phyloP scores from a whole-genome alignment of 352 stramenopile genomes.

The Phytophthora nicotianae region DNA sequence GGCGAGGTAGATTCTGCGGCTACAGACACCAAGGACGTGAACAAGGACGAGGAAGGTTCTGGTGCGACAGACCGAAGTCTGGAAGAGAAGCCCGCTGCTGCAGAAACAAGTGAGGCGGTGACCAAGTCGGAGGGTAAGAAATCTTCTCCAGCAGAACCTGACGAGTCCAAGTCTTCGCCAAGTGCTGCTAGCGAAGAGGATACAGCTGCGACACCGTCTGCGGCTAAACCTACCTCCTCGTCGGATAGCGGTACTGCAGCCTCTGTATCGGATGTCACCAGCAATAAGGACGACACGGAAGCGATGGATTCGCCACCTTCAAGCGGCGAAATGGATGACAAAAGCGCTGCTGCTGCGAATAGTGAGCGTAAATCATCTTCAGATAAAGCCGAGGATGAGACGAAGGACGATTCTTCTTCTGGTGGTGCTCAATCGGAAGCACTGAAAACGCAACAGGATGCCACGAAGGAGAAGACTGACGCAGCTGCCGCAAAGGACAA shows the following conservation, averaged over 20 bases:
- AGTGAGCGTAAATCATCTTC: not conserved
- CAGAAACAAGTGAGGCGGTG: slow-evolving; percentile 7
- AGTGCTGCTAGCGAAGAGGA: not conserved
- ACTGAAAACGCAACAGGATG: not conserved
- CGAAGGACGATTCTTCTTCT: not conserved
- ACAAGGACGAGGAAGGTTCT: slow-evolving; percentile 4
- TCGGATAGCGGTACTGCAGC: slow-evolving; percentile 5
- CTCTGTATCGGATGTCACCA: slow-evolving; percentile 1
- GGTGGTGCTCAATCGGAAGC: not conserved
- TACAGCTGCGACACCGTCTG: slow-evolving; percentile 5
- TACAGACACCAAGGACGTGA: slow-evolving; percentile 1
- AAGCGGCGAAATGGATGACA: slow-evolving; percentile 1
- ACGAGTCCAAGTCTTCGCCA: not conserved
- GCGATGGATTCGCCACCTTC: not conserved
- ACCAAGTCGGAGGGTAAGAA: not conserved
- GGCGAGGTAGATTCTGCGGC: not conserved
- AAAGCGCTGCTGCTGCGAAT: not conserved
- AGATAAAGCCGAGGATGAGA: slow-evolving; percentile 3
- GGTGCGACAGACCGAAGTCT: not conserved
- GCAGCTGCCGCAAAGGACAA: slow-evolving; percentile 4
- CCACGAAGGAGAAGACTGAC: slow-evolving; percentile 4
- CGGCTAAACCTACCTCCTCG: not conserved
- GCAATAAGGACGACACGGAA: slow-evolving; percentile 6
- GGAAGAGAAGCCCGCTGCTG: not conserved
- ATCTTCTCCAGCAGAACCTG: not conserved